Evolutionary conservation across 345 rosid species (phyloP).

Genomic region (Euphorbia peplus): DNA sequence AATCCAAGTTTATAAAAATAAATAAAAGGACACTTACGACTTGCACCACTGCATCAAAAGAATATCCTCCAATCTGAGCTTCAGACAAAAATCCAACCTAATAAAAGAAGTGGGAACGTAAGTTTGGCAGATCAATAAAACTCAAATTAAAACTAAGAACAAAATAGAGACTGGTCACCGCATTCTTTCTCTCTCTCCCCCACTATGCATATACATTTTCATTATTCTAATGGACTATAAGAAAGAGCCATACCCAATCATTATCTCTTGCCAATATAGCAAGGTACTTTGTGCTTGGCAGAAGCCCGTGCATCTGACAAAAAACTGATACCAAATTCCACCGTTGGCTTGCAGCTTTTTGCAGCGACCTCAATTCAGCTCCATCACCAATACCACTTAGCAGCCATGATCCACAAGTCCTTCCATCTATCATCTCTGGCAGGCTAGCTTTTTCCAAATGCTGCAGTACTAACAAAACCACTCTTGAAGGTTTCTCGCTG

Average conservation of each 20-base stretch:
- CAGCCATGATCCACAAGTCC: conserved; percentile 93
- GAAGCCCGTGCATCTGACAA: conserved; percentile 92
- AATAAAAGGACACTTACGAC: conserved; percentile 51
- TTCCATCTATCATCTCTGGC: conserved; percentile 54
- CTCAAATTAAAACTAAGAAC: conserved; percentile 7
- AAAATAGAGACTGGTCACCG: not conserved
- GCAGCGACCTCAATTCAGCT: conserved; percentile 73
- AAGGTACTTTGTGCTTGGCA: conserved; percentile 89
- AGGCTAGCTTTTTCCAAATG: conserved; percentile 97
- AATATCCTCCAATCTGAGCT: conserved; percentile 93
- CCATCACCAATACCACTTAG: conserved; percentile 86
- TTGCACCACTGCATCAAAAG: conserved; percentile 73
- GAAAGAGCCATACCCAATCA: conserved; percentile 76
- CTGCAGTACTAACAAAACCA: conserved; percentile 69
- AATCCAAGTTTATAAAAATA: not conserved
- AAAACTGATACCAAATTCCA: conserved; percentile 89
- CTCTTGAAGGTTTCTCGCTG: conserved; percentile 48
- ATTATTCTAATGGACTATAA: not conserved
- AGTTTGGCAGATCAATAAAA: conserved; percentile 20
- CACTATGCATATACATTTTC: not conserved
- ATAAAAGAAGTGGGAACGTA: conserved; percentile 29
- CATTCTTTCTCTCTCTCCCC: not conserved
- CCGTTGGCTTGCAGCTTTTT: conserved; percentile 76
- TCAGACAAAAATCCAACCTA: conserved; percentile 96
- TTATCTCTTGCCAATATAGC: conserved; percentile 85